Evolutionary conservation across 371 early-diverging fungal species (phyloP).

Genomic region (Circinella umbellata): DNA sequence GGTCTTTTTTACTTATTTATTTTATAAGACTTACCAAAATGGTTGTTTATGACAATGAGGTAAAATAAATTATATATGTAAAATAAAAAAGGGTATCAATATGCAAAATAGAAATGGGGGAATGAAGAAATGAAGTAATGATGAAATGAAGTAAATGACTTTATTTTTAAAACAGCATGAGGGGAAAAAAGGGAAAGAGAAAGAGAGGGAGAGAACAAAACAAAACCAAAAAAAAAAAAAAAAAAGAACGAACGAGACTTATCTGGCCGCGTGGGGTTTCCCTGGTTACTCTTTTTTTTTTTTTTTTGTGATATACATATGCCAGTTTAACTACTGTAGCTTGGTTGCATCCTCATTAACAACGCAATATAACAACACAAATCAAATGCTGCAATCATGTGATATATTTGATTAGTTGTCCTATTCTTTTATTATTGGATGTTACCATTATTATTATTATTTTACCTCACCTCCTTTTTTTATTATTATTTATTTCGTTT

Average conservation of each 20-base stretch:
- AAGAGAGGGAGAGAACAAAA: conserved; percentile 11
- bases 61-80: not conserved
- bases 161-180: not conserved
- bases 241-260: conserved; percentile 11
- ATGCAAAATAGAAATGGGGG: conserved; percentile 5
- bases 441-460: too few relatives aligned
- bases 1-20: not conserved
- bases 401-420: not conserved
- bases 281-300: not conserved
- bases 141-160: conserved; percentile 9
- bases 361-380: not conserved
- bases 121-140: conserved; percentile 5
- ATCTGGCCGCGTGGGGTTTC: conserved; percentile 10
- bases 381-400: conserved; percentile 2
- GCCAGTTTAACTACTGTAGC: not conserved
- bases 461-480: too few relatives aligned
- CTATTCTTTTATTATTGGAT: too few relatives aligned
- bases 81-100: not conserved
- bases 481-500: not conserved
- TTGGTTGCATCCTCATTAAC: not conserved
- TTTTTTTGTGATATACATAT: not conserved
- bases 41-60: conserved; percentile 4
- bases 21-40: not conserved
- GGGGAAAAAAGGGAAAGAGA: conserved; percentile 2
- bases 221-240: conserved; percentile 7